Conservation (phyloP, 2,329 filamentous ascomycete genomes). For the Aureobasidium sp. region DNA sequence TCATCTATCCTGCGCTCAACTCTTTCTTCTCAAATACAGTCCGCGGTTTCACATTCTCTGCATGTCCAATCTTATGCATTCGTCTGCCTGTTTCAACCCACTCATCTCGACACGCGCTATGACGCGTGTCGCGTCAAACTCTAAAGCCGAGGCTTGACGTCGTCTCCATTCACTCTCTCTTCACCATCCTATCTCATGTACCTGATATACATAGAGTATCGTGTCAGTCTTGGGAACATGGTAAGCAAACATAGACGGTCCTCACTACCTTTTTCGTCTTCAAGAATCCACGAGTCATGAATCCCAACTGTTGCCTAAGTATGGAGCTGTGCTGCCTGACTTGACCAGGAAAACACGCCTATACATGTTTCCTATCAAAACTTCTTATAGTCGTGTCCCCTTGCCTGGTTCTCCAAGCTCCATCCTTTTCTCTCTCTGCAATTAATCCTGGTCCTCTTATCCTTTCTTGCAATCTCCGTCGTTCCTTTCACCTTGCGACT, state of each 20-base stretch:
- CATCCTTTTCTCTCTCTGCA: no score
- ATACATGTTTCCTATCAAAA: not conserved
- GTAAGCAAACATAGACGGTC: not conserved
- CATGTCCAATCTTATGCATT: not conserved
- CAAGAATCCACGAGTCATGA: not conserved
- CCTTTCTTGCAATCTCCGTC: not conserved
- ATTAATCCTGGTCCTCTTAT: no score
- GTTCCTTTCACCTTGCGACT: not conserved
- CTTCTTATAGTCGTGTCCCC: no score
- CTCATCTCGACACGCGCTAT: not conserved
- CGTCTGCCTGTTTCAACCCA: not conserved
- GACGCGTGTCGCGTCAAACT: not conserved
- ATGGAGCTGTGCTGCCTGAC: not conserved
- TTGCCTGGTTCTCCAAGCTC: no score
- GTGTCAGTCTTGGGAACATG: no score
- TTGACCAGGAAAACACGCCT: not conserved
- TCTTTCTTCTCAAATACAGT: not conserved
- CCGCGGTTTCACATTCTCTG: not conserved
- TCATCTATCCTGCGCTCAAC: not conserved
- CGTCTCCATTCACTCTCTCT: not conserved
- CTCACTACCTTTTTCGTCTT: no score
- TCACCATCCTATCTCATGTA: not conserved
- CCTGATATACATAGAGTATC: not conserved
- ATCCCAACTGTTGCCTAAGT: not conserved
- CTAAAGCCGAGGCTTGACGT: slow-evolving; percentile 1